phyloP scores from a whole-genome alignment of 1,139 yeast species.

The Pneumocystis canis region DNA sequence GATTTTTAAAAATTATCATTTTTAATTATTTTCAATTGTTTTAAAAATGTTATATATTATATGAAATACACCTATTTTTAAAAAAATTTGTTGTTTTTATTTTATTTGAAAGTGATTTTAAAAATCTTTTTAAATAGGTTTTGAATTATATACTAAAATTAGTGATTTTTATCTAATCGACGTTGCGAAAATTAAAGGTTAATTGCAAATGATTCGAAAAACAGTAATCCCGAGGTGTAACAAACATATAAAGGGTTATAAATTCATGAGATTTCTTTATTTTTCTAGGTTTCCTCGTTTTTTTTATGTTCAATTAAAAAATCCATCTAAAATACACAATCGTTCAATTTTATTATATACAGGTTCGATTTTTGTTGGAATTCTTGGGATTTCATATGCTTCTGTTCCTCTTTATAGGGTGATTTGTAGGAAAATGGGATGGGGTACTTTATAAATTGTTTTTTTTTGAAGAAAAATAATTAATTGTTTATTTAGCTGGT shows the following conservation, averaged over 20 bases:
- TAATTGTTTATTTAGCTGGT: conserved; percentile 44
- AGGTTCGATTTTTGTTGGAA: conserved; percentile 41
- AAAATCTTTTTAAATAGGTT: too few relatives aligned
- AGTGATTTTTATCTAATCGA: background rate
- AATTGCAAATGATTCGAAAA: background rate
- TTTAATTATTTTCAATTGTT: too few relatives aligned
- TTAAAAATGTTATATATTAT: too few relatives aligned
- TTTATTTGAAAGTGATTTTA: too few relatives aligned
- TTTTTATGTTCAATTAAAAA: background rate
- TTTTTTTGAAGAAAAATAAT: background rate
- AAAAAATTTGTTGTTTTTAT: too few relatives aligned
- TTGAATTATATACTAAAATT: background rate
- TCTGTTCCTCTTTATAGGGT: conserved; percentile 90
- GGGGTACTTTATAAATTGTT: background rate
- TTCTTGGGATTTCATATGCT: conserved; percentile 70
- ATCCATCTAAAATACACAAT: conserved; percentile 4
- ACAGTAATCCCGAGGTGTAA: background rate
- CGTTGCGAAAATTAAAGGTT: background rate
- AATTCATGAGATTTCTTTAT: background rate
- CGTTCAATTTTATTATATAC: conserved; percentile 14
- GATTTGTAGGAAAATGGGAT: conserved; percentile 88
- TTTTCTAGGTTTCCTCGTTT: background rate
- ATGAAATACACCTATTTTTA: too few relatives aligned
- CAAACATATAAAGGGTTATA: background rate
- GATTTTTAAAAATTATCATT: too few relatives aligned